phyloP scores from a whole-genome alignment of 306 rosid species.

The Alnus rubra region DNA sequence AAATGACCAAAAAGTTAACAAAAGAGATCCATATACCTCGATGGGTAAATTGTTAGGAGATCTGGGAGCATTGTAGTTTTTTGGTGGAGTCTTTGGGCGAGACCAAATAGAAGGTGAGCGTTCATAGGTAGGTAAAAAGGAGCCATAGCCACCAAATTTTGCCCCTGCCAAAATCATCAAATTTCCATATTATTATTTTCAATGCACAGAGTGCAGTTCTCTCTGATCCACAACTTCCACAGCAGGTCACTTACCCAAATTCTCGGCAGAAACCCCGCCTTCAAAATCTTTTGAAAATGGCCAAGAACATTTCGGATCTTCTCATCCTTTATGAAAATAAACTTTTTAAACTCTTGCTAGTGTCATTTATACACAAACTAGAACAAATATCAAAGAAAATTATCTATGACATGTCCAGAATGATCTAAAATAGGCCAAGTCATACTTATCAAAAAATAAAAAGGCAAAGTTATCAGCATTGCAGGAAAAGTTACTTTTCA shows the following conservation, averaged over 20 bases:
- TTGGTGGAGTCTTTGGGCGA: constrained; percentile 51
- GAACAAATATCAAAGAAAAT: not conserved
- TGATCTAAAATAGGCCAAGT: not conserved
- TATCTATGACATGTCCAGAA: constrained; percentile 1
- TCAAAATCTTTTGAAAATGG: constrained; percentile 75
- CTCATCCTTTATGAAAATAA: constrained; percentile 48
- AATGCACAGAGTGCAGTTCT: constrained; percentile 29
- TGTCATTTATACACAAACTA: constrained; percentile 9
- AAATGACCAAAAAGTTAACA: constrained; percentile 18
- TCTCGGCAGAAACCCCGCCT: constrained; percentile 62
- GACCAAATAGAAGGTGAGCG: constrained; percentile 38
- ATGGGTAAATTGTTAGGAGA: constrained; percentile 40
- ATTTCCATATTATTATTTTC: constrained; percentile 37
- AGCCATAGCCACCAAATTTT: constrained; percentile 71
- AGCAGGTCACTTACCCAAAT: constrained; percentile 60
- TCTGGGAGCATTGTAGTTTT: constrained; percentile 43
- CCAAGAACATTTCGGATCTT: constrained; percentile 68
- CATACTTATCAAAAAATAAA: too few relatives aligned
- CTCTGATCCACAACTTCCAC: constrained; percentile 27
- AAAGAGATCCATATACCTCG: constrained; percentile 49
- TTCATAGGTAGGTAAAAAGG: constrained; percentile 66
- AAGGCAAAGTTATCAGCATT: not conserved
- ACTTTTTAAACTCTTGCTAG: constrained; percentile 19
- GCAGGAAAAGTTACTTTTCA: not conserved
- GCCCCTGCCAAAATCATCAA: constrained; percentile 59